Percentiles rank a stretch among this genome's conserved stretches.
phyloP scores from a whole-genome alignment of 2,329 filamentous ascomycete species.

The Aspergillus calidoustus region DNA sequence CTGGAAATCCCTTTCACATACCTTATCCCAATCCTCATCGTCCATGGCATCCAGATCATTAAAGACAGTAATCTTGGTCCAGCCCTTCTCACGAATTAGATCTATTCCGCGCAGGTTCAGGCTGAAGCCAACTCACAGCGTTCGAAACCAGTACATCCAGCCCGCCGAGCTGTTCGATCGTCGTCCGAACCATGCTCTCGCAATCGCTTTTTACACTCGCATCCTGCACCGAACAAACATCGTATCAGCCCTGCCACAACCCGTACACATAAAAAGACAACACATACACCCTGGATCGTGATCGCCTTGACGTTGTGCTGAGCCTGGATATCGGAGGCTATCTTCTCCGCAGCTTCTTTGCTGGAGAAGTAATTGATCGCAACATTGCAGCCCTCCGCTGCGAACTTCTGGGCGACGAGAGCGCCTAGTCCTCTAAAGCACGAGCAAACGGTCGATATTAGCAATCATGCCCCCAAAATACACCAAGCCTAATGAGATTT shows the following conservation, averaged over 20 bases:
- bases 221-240: slow-evolving; percentile 52
- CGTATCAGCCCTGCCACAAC: slow-evolving; percentile 6
- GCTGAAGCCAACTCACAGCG: slow-evolving; percentile 52
- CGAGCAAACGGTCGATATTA: neutral
- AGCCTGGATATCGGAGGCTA: slow-evolving; percentile 60
- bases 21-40: slow-evolving; percentile 68
- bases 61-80: slow-evolving; percentile 64
- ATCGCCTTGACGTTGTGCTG: slow-evolving; percentile 58
- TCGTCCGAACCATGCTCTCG: slow-evolving; percentile 61
- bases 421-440: slow-evolving; percentile 70
- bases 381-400: slow-evolving; percentile 68
- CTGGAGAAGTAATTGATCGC: slow-evolving; percentile 75
- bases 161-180: slow-evolving; percentile 65
- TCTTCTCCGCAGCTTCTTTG: slow-evolving; percentile 60
- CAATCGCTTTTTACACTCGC: slow-evolving; percentile 65
- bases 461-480: neutral
- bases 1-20: slow-evolving; percentile 29
- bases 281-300: slow-evolving; percentile 64
- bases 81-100: slow-evolving; percentile 51
- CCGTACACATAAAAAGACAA: neutral
- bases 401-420: slow-evolving; percentile 68
- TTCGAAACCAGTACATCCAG: slow-evolving; percentile 81
- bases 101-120: neutral
- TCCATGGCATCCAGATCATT: slow-evolving; percentile 61
- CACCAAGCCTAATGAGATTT: neutral